Conservation (phyloP, 2,329 filamentous ascomycete species). For the Aspergillus amoenus region DNA sequence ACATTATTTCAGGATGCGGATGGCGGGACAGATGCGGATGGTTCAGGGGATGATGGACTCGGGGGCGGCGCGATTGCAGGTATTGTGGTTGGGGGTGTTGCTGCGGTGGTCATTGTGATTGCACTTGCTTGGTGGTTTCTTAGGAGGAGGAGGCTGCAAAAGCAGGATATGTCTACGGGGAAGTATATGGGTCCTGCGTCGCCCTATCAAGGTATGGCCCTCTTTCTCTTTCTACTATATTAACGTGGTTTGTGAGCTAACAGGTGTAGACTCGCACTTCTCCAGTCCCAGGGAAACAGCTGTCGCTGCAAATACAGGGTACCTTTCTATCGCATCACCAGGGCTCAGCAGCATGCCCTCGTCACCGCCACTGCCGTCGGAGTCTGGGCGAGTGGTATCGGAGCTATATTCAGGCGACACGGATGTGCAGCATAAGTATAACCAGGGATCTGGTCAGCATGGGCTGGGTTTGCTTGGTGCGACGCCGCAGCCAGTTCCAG, state of each 20-base stretch:
- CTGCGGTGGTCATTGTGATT: background rate
- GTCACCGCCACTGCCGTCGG: background rate
- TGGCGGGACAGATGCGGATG: background rate
- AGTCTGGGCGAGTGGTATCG: background rate
- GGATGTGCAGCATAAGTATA: background rate
- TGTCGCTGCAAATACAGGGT: background rate
- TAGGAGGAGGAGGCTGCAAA: background rate
- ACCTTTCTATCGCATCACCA: background rate
- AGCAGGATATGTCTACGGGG: background rate
- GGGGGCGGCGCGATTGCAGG: slow-evolving; percentile 1
- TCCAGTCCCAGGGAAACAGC: background rate
- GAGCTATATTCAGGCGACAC: background rate
- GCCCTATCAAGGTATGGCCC: background rate
- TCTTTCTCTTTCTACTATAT: background rate
- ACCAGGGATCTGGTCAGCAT: background rate
- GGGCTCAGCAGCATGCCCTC: background rate
- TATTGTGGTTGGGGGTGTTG: background rate
- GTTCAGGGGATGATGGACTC: background rate
- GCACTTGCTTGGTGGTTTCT: background rate
- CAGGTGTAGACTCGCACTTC: background rate
- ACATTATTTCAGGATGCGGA: slow-evolving; percentile 5
- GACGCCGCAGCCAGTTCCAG: slow-evolving; percentile 12
- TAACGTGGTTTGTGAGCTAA: background rate
- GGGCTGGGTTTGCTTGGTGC: background rate
- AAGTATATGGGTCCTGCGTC: background rate